These are phyloP conservation scores for Hyaloraphidium curvatum DNA, from an alignment of 192 early-diverging fungal genomes.

Conservation along the genomic window DNA sequence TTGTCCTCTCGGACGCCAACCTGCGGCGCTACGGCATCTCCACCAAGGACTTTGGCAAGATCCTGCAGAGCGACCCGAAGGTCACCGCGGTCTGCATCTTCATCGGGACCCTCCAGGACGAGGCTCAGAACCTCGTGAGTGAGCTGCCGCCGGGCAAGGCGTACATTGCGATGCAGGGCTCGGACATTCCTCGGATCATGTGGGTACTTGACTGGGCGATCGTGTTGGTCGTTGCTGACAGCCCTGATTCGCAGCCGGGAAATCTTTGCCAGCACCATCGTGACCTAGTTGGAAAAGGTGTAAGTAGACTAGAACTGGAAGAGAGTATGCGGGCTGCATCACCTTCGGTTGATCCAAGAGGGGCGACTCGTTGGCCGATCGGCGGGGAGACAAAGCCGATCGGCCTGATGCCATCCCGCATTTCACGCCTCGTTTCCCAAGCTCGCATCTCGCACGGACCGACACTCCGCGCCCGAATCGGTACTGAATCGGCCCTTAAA, in stretches of 20 bases:
- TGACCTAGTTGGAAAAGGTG: no score
- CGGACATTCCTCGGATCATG: not conserved
- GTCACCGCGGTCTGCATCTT: constrained; percentile 58
- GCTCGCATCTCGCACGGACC: no score
- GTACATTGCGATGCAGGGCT: not conserved
- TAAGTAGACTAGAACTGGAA: no score
- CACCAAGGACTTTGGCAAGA: constrained; percentile 32
- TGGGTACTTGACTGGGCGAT: not conserved
- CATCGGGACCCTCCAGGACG: constrained; percentile 54
- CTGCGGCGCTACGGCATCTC: constrained; percentile 36
- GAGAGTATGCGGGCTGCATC: no score
- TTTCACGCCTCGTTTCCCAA: no score
- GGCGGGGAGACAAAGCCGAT: no score
- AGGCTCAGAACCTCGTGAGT: constrained; percentile 24
- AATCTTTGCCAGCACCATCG: not conserved
- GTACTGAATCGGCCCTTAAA: no score
- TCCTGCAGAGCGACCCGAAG: constrained; percentile 45
- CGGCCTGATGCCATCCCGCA: no score
- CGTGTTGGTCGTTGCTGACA: no score
- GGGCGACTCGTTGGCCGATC: no score
- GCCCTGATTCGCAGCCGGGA: not conserved
- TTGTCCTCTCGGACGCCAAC: constrained; percentile 64
- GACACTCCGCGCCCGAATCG: no score
- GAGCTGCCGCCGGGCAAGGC: not conserved
- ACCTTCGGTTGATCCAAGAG: no score